Evolutionary conservation across 1,284 basidiomycete genomes (phyloP).

Genomic region (Sphaerobolus stellatus): DNA sequence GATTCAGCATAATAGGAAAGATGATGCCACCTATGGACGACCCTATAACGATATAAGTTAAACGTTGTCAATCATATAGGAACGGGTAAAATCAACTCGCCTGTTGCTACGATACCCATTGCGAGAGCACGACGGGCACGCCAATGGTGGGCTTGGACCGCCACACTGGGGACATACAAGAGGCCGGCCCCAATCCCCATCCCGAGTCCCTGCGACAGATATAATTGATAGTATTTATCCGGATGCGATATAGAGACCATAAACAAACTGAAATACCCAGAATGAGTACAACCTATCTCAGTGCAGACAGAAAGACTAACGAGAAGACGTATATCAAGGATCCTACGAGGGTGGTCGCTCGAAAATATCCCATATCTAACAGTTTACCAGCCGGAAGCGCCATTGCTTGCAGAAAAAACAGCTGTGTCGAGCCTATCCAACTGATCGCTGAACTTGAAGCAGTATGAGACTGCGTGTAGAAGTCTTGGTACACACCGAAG

Average conservation of each 20-base stretch:
- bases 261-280: slow-evolving; percentile 8
- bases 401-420: slow-evolving; percentile 17
- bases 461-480: slow-evolving; percentile 17
- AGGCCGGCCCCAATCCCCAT: slow-evolving; percentile 44
- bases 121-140: slow-evolving; percentile 42
- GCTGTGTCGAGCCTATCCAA: slow-evolving; percentile 24
- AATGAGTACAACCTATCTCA: not conserved
- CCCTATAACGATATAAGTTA: not conserved
- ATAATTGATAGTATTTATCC: slow-evolving; percentile 16
- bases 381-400: slow-evolving; percentile 18
- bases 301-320: not conserved
- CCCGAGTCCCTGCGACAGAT: slow-evolving; percentile 36
- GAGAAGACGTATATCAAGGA: slow-evolving; percentile 24
- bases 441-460: slow-evolving; percentile 18
- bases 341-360: slow-evolving; percentile 11
- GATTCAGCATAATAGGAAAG: slow-evolving; percentile 53
- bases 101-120: slow-evolving; percentile 45
- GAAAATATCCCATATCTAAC: slow-evolving; percentile 21
- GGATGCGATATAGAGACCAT: slow-evolving; percentile 16
- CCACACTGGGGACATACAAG: slow-evolving; percentile 42
- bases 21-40: slow-evolving; percentile 40
- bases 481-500: slow-evolving; percentile 25
- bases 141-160: slow-evolving; percentile 47
- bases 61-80: not conserved
- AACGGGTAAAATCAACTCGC: slow-evolving; percentile 14